Conservation (phyloP, 2,329 filamentous ascomycete genomes). For the Pseudocercospora fijiensis region DNA sequence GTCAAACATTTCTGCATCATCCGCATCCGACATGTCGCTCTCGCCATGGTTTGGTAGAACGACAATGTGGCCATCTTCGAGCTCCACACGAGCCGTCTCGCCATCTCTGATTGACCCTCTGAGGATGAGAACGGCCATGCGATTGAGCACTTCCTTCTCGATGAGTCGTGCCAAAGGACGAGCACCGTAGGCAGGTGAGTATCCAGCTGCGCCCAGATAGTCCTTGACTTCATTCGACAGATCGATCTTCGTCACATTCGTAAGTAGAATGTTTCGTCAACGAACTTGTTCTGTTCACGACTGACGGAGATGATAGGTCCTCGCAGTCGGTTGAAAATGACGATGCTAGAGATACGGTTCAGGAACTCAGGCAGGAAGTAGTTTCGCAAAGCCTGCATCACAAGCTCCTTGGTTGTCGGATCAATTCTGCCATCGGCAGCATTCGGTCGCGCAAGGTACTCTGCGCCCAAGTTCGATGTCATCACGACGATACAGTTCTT, state of each 20-base stretch:
- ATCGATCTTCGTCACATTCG: too few species aligned
- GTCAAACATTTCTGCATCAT: slow-evolving; percentile 67
- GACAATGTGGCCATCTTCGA: slow-evolving; percentile 75
- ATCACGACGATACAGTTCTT: slow-evolving; percentile 99
- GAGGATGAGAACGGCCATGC: slow-evolving; percentile 85
- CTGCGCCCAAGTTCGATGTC: slow-evolving; percentile 95
- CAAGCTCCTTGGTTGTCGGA: slow-evolving; percentile 77
- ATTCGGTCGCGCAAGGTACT: slow-evolving; percentile 80
- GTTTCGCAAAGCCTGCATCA: slow-evolving; percentile 85
- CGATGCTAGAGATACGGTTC: slow-evolving; percentile 91
- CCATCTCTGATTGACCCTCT: slow-evolving; percentile 82
- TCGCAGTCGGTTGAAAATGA: slow-evolving; percentile 99
- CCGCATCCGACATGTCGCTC: slow-evolving; percentile 55
- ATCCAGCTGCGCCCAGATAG: slow-evolving; percentile 86
- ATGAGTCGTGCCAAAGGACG: slow-evolving; percentile 85
- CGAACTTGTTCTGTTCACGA: too few species aligned
- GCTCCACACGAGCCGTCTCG: slow-evolving; percentile 74
- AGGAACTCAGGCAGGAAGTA: slow-evolving; percentile 99
- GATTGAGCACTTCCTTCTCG: slow-evolving; percentile 95
- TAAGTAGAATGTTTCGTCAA: slow-evolving; percentile 79
- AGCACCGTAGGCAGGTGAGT: slow-evolving; percentile 93
- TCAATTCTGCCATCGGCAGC: slow-evolving; percentile 83
- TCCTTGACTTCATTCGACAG: slow-evolving; percentile 84
- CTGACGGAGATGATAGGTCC: too few species aligned
- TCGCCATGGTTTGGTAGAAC: slow-evolving; percentile 81